Conservation (phyloP, 2,329 filamentous ascomycete genomes). For the Phyllosticta paracitricarpa region DNA sequence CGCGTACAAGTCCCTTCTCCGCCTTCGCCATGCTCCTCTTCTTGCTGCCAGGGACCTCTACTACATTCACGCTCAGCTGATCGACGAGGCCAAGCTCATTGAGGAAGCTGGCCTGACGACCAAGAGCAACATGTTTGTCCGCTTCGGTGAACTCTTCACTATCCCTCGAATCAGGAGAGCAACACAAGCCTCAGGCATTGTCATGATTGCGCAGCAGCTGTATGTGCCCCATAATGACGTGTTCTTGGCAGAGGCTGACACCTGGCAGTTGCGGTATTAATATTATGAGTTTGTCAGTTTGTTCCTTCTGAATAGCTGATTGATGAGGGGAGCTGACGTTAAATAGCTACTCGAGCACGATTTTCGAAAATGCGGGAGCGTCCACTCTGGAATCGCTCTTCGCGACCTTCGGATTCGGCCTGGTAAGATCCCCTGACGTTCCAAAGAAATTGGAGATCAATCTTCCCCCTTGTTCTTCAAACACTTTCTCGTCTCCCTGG, state of each 20-base stretch:
- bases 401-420: conserved; percentile 48
- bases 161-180: conserved; percentile 60
- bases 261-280: conserved; percentile 18
- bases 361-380: conserved; percentile 39
- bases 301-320: conserved; percentile 13
- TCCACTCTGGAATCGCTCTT: conserved; percentile 34
- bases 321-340: background rate
- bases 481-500: no score
- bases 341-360: conserved; percentile 35
- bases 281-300: conserved; percentile 34
- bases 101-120: conserved; percentile 14
- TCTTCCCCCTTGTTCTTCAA: no score
- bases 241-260: background rate
- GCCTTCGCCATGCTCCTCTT: conserved; percentile 29
- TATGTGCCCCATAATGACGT: conserved; percentile 28
- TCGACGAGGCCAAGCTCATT: conserved; percentile 24
- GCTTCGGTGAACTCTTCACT: conserved; percentile 50
- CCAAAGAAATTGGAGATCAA: background rate
- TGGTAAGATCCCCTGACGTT: conserved; percentile 19
- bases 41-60: conserved; percentile 35
- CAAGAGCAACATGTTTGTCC: conserved; percentile 28
- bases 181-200: conserved; percentile 63
- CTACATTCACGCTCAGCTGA: conserved; percentile 29
- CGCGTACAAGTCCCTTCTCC: conserved; percentile 30
- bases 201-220: conserved; percentile 64